Evolutionary conservation across 2,329 filamentous ascomycete genomes (phyloP).

Genomic region (Rutstroemia sydowiana): DNA sequence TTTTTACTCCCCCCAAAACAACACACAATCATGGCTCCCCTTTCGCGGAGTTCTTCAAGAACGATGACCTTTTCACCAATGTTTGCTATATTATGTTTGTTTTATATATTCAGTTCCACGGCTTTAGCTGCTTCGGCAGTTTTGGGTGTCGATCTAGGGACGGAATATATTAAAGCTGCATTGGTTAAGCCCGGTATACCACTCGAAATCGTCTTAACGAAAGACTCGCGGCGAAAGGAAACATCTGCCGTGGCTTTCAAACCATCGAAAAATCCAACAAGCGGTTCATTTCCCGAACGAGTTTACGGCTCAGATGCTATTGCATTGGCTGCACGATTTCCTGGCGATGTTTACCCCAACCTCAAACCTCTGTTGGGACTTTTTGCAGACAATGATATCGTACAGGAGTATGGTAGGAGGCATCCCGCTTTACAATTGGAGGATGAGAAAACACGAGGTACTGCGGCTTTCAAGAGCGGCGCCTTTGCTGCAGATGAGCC

Average conservation of each 20-base stretch:
- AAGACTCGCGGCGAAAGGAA: conserved; percentile 96
- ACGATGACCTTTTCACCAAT: conserved; percentile 23
- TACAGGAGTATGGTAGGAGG: conserved; percentile 63
- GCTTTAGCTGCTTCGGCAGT: conserved; percentile 54
- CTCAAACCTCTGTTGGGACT: conserved; percentile 86
- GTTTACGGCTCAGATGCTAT: conserved; percentile 88
- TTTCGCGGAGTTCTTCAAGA: conserved; percentile 11
- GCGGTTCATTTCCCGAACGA: conserved; percentile 72
- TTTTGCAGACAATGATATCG: conserved; percentile 49
- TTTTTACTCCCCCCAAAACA: not conserved
- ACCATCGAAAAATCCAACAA: conserved; percentile 59
- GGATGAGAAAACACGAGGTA: conserved; percentile 51
- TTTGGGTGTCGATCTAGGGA: conserved; percentile 87
- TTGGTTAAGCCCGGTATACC: conserved; percentile 95
- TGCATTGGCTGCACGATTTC: conserved; percentile 78
- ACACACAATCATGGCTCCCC: conserved; percentile 24
- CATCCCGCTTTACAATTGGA: conserved; percentile 74
- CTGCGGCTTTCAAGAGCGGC: conserved; percentile 75
- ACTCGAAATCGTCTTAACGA: conserved; percentile 94
- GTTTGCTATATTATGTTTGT: conserved; percentile 26
- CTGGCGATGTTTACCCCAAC: conserved; percentile 90
- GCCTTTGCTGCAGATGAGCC: conserved; percentile 56
- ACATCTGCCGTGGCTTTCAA: conserved; percentile 89
- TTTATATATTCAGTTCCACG: conserved; percentile 29
- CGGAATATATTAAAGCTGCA: conserved; percentile 92